Evolutionary conservation across 1,139 yeast species (phyloP), one percentile per base, ranked within the genome.

Genomic region (Hemisphaericaspora xylofermentans): DNA sequence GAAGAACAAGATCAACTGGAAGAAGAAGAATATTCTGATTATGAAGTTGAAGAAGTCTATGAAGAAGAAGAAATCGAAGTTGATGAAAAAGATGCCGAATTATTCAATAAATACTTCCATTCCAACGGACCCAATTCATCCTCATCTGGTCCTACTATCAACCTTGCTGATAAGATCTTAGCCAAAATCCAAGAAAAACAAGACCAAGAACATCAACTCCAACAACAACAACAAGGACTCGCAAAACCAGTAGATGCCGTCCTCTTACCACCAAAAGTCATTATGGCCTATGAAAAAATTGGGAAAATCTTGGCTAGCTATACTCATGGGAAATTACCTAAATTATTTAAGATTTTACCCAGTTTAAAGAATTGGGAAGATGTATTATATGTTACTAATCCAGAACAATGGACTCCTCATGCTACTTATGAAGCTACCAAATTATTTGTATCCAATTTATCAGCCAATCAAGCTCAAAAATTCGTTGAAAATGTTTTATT

Each of bases 371-470:
- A 91, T 64, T 93, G 99, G 99, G 89, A 89, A 60, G 98, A 93
- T 61, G 86, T 94, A 28, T 69, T 93, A 31, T 91, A 82, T 56
- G 97, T 93, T 22, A 91, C 98, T 2, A 81, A 88, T 52, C 98
- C 98, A 9, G 88, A 82, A 46, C 69, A 74, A 24, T 93, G 99
- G 99, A 87, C 98, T 6, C 93, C 97, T n/a, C 94, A 91, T 58
- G 96, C 95, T 2, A 83, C 86, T 2, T 93, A 85, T 58, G 98
- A 94, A 62, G 98, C 97, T 3, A 88, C 98, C 9, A 88, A 89
- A 61, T 68, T 93, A 38, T 91, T 94, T 63, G 95, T 93, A 2
- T 89, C 98, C 13, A 89, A 88, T 54, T 75, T 93, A 59, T 82
- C 82, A 43, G 87, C 98, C 10, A 78, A 80, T 49, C 95, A 93